A percentile compares a stretch with the other conserved stretches of the same genome.
phyloP scores from a whole-genome alignment of 768 basidiomycete genomes.

The Amanita jacksonii region DNA sequence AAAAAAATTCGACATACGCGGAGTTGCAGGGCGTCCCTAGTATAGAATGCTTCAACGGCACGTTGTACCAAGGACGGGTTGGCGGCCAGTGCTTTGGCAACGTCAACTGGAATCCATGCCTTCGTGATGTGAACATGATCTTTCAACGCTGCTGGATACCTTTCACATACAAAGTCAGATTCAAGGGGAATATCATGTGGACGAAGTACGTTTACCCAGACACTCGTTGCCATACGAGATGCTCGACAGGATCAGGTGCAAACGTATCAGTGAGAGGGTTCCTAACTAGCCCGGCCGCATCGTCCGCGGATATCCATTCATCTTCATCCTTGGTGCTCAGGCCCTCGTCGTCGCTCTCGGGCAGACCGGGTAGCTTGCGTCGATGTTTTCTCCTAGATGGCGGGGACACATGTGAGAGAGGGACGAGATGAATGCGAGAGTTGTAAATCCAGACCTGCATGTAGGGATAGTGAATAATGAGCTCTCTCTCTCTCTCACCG shows the following conservation, averaged over 20 bases:
- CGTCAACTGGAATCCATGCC: constrained; percentile 70
- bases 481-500: constrained; percentile 25
- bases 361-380: constrained; percentile 30
- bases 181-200: not conserved
- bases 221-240: constrained; percentile 61
- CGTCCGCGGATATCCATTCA: constrained; percentile 44
- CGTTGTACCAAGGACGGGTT: constrained; percentile 71
- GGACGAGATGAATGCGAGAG: constrained; percentile 79
- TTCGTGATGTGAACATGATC: constrained; percentile 71
- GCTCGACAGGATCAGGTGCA: constrained; percentile 54
- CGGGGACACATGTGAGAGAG: constrained; percentile 65
- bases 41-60: constrained; percentile 90
- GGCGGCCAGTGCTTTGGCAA: constrained; percentile 60
- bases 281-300: constrained; percentile 57
- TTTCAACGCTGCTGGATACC: constrained; percentile 61
- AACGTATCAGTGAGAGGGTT: constrained; percentile 43
- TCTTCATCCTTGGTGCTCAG: constrained; percentile 26
- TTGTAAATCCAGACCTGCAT: constrained; percentile 85
- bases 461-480: constrained; percentile 18
- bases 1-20: constrained; percentile 43
- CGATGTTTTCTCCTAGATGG: constrained; percentile 45
- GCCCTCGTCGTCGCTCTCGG: constrained; percentile 45
- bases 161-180: constrained; percentile 17
- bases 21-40: constrained; percentile 83
- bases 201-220: constrained; percentile 34